Evolutionary conservation across 108 stramenopile species (phyloP).

Genomic region (Nannochloropsis granulata): DNA sequence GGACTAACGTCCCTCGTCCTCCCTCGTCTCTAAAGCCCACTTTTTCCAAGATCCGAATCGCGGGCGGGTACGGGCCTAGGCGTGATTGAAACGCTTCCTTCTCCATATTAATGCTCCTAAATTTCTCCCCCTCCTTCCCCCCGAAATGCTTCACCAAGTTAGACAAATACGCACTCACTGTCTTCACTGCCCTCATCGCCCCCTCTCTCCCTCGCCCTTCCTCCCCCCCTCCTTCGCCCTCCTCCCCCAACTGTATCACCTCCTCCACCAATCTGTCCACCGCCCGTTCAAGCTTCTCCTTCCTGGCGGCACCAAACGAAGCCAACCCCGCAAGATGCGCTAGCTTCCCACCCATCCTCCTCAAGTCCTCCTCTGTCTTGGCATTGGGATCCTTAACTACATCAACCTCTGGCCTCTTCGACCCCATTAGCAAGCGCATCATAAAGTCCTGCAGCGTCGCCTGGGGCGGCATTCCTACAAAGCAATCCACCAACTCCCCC

Average conservation of each 20-base stretch:
- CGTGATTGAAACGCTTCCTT: not conserved
- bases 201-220: not conserved
- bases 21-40: not conserved
- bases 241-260: not conserved
- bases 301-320: constrained; percentile 5
- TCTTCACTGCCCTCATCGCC: constrained; percentile 4
- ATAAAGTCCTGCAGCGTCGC: constrained; percentile 26
- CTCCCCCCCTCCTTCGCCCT: not conserved
- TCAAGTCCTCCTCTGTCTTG: constrained; percentile 1
- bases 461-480: constrained; percentile 6
- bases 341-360: constrained; percentile 13
- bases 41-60: not conserved
- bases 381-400: not conserved
- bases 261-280: constrained; percentile 3
- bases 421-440: constrained; percentile 18
- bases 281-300: constrained; percentile 6
- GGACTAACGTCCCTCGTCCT: not conserved
- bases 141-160: not conserved
- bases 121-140: not conserved
- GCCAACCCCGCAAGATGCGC: constrained; percentile 10
- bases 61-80: not conserved
- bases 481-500: constrained; percentile 17
- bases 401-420: not conserved
- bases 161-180: not conserved
- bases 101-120: not conserved